Evolutionary conservation across 192 early-diverging fungal species (phyloP).

Genomic region (Haplosporangium gracile): DNA sequence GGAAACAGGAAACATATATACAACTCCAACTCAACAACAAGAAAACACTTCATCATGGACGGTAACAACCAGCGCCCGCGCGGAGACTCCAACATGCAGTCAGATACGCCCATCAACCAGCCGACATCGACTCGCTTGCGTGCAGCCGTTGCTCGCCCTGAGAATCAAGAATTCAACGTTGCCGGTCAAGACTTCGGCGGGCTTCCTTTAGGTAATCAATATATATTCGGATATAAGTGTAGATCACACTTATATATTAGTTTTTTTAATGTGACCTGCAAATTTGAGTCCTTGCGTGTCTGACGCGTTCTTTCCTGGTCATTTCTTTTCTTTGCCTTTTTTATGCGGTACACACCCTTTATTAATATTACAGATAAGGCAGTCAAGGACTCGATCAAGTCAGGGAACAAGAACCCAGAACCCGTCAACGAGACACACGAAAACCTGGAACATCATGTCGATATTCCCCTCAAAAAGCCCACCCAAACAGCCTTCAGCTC

Average conservation of each 20-base stretch:
- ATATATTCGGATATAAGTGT: background rate
- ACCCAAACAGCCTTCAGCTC: conserved; percentile 27
- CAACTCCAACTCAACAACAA: background rate
- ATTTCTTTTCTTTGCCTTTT: background rate
- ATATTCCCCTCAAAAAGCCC: conserved; percentile 14
- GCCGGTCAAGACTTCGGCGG: conserved; percentile 25
- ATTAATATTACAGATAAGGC: conserved; percentile 3
- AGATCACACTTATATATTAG: no score
- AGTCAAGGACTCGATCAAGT: conserved; percentile 7
- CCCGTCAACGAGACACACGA: conserved; percentile 7
- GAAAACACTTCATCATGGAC: background rate
- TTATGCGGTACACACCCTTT: background rate
- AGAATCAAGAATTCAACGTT: conserved; percentile 31
- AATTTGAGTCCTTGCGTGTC: background rate
- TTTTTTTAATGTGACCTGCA: background rate
- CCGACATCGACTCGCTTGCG: conserved; percentile 17
- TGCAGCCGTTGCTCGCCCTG: conserved; percentile 11
- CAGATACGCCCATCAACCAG: background rate
- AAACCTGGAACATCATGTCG: conserved; percentile 18
- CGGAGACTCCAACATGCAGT: conserved; percentile 36
- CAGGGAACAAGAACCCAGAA: conserved; percentile 9
- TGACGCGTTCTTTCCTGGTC: background rate
- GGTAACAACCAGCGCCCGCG: background rate
- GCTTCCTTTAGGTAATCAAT: conserved; percentile 18
- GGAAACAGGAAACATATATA: background rate